These are phyloP conservation scores for Alnus rubra DNA, from an alignment of 306 rosid genomes.

Conservation along the genomic window DNA sequence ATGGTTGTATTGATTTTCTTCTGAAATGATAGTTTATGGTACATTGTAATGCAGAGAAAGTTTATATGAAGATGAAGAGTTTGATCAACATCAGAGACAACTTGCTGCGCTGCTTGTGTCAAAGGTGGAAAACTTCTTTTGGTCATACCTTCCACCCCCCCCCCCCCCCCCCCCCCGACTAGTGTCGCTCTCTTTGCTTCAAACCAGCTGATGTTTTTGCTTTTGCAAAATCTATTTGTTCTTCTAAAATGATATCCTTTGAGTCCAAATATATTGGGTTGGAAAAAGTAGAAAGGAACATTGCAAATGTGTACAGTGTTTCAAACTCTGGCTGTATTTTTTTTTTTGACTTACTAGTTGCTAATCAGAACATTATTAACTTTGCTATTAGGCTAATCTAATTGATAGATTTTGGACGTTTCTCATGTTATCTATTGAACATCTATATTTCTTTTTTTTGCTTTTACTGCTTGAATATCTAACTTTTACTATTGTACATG, in stretches of 20 bases:
- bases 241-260: background rate
- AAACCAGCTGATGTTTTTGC: background rate
- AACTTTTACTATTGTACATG: background rate
- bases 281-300: background rate
- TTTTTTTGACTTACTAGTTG: background rate
- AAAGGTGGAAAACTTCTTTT: constrained; percentile 54
- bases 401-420: background rate
- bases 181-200: constrained; percentile 5
- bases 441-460: background rate
- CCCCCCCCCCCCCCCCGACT: background rate
- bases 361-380: background rate
- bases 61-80: constrained; percentile 91
- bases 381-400: background rate
- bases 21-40: background rate
- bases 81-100: constrained; percentile 85
- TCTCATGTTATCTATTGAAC: background rate
- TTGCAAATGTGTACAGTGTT: background rate
- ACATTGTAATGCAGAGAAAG: constrained; percentile 62
- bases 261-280: background rate
- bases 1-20: constrained; percentile 1
- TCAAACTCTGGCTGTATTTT: background rate
- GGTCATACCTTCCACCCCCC: background rate
- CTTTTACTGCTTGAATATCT: background rate
- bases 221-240: background rate
- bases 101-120: constrained; percentile 93